Evolutionary conservation across 148 eudicot genomes (phyloP).

Genomic region (Rhododendron simsii): DNA sequence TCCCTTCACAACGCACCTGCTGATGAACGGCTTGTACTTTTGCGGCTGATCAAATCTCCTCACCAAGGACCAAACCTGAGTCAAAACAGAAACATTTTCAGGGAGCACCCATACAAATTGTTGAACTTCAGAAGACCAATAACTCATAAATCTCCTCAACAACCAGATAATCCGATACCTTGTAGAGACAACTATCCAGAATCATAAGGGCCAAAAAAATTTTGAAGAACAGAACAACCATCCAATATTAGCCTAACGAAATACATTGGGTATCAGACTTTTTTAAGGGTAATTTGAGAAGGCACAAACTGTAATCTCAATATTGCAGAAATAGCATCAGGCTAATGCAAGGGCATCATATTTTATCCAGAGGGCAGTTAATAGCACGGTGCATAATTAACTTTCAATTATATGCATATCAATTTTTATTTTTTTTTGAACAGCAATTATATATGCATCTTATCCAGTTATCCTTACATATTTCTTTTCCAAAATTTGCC

Average conservation of each 20-base stretch:
- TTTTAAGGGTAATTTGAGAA: not conserved
- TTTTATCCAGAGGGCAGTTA: not conserved
- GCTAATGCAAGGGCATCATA: not conserved
- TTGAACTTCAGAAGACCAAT: not conserved
- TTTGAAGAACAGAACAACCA: not conserved
- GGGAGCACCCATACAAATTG: not conserved
- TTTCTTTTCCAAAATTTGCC: constrained; percentile 3
- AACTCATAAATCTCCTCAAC: not conserved
- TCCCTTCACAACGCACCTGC: constrained; percentile 37
- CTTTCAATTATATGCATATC: not conserved
- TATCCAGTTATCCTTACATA: not conserved
- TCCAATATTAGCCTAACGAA: not conserved
- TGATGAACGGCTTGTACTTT: constrained; percentile 50
- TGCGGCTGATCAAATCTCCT: constrained; percentile 58
- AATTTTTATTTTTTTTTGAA: no score
- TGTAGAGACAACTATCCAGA: not conserved
- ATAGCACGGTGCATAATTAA: not conserved
- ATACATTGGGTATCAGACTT: not conserved
- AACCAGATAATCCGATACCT: not conserved
- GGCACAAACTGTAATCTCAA: not conserved
- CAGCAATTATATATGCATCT: not conserved
- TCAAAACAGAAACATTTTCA: not conserved
- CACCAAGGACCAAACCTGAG: constrained; percentile 51
- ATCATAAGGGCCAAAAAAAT: not conserved
- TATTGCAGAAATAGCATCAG: not conserved